A percentile compares a stretch with the other conserved stretches of the same genome.
Evolutionary conservation across 129 eudicot species (phyloP).

Genomic region (Apium graveolens): DNA sequence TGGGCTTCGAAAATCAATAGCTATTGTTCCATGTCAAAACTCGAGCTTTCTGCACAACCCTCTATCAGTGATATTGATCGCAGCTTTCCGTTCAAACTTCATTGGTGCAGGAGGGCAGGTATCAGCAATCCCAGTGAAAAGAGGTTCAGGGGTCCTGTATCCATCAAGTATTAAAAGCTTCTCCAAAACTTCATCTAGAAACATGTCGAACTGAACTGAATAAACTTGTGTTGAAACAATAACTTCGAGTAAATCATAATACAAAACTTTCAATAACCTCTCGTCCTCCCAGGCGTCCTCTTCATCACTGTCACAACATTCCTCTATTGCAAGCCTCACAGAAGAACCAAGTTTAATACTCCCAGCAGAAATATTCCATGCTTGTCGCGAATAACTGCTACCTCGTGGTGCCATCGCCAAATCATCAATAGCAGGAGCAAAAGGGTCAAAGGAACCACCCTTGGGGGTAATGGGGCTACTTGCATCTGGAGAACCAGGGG

Average conservation of each 20-base stretch:
- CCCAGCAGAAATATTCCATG: slow-evolving; percentile 23
- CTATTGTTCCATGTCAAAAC: slow-evolving; percentile 24
- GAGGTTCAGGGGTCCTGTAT: slow-evolving; percentile 40
- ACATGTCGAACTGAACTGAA: slow-evolving; percentile 22
- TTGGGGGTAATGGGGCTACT: slow-evolving; percentile 37
- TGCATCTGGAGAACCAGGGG: slow-evolving; percentile 6
- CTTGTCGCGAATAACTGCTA: slow-evolving; percentile 21
- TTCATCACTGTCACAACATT: slow-evolving; percentile 8
- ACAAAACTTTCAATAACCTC: slow-evolving; percentile 26
- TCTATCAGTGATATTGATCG: slow-evolving; percentile 20
- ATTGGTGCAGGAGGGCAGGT: slow-evolving; percentile 61
- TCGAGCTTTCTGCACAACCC: slow-evolving; percentile 50
- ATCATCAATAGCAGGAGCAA: slow-evolving; percentile 61
- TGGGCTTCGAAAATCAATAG: not conserved
- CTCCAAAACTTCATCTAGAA: slow-evolving; percentile 12
- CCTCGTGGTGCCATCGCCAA: slow-evolving; percentile 43
- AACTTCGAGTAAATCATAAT: slow-evolving; percentile 29
- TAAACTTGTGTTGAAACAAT: slow-evolving; percentile 21
- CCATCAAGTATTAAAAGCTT: slow-evolving; percentile 15
- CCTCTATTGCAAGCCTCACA: slow-evolving; percentile 10
- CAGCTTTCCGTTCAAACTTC: slow-evolving; percentile 22
- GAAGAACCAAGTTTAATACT: slow-evolving; percentile 28
- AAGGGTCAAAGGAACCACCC: slow-evolving; percentile 38
- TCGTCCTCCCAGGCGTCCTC: slow-evolving; percentile 30
- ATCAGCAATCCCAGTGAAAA: slow-evolving; percentile 33